A percentile compares a stretch with the other conserved stretches of the same genome.
Evolutionary conservation across 345 rosid genomes (phyloP).

Genomic region (Hirschfeldia incana): DNA sequence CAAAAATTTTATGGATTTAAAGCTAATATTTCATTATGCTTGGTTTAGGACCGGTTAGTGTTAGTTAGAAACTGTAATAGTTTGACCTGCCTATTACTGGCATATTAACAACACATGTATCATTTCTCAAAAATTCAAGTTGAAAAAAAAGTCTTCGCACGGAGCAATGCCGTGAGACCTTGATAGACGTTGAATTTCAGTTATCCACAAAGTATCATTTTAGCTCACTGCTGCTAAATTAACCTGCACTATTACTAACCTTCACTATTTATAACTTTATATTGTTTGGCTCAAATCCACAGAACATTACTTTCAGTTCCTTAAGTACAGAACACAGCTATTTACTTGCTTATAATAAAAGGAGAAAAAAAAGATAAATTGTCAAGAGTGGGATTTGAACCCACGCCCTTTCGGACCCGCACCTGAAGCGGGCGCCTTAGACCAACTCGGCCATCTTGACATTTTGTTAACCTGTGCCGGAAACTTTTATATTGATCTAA

Average conservation of each 20-base stretch:
- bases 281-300: neutral
- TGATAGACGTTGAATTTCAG: neutral
- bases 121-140: neutral
- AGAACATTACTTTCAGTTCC: neutral
- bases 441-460: constrained; percentile 99
- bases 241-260: neutral
- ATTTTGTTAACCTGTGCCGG: neutral
- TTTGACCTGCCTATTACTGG: constrained; percentile 16
- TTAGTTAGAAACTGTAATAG: constrained; percentile 20
- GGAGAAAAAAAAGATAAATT: neutral
- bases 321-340: neutral
- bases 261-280: neutral
- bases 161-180: neutral
- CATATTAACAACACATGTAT: neutral
- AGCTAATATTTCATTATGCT: no score
- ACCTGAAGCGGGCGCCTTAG: constrained; percentile 97
- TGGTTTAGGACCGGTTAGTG: neutral
- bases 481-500: no score
- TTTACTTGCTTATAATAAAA: no score
- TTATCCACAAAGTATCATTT: neutral
- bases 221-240: neutral
- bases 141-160: neutral
- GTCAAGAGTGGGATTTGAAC: constrained; percentile 98
- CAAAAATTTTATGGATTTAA: no score
- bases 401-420: constrained; percentile 94